These are phyloP conservation scores for Stagonosporopsis chrysanthemi DNA, from an alignment of 2,329 filamentous ascomycete genomes.

Conservation along the genomic window DNA sequence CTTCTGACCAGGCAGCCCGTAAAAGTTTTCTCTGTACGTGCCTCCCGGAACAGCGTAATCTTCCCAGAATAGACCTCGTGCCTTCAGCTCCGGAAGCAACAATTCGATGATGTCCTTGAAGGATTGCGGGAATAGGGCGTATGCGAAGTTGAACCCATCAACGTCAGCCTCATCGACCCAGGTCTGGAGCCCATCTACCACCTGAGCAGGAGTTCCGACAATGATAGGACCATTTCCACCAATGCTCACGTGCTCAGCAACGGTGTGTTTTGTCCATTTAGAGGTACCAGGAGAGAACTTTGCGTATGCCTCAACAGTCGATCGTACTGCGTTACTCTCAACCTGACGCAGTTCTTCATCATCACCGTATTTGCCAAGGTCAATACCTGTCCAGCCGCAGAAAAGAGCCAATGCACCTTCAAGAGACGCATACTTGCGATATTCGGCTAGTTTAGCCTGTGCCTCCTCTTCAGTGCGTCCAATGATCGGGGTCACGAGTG, in stretches of 20 bases:
- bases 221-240: constrained; percentile 71
- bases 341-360: constrained; percentile 69
- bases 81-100: constrained; percentile 69
- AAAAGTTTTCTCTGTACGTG: constrained; percentile 69
- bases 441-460: constrained; percentile 67
- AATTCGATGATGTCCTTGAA: constrained; percentile 74
- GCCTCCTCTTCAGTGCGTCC: constrained; percentile 73
- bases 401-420: constrained; percentile 75
- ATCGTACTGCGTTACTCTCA: constrained; percentile 67
- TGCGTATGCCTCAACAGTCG: constrained; percentile 64
- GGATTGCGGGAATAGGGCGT: constrained; percentile 70
- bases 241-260: constrained; percentile 72
- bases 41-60: constrained; percentile 63
- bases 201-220: constrained; percentile 69
- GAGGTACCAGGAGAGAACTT: constrained; percentile 65
- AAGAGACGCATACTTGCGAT: constrained; percentile 66
- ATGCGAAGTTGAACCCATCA: constrained; percentile 78
- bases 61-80: constrained; percentile 65
- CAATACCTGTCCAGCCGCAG: constrained; percentile 76
- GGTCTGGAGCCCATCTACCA: constrained; percentile 71
- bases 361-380: constrained; percentile 66
- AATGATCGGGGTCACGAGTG: constrained; percentile 70
- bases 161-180: constrained; percentile 75
- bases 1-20: constrained; percentile 59
- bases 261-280: constrained; percentile 76